Base-by-base conservation (phyloP, 2,329 filamentous ascomycete species). In the Colletotrichum graminicola region DNA sequence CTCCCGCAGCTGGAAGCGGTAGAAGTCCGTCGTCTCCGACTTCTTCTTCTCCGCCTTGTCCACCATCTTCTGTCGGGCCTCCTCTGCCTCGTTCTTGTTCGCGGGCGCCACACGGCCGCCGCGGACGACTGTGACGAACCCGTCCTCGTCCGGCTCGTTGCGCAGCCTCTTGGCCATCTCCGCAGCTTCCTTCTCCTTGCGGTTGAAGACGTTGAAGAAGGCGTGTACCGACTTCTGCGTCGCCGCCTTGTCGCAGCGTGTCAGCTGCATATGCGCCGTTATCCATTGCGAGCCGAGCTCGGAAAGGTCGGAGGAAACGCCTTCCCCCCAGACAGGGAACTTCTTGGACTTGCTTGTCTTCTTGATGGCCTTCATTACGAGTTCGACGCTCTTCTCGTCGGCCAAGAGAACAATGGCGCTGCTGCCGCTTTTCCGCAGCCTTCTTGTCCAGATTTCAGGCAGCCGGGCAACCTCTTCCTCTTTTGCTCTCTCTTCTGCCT, bases 101-200 rank as follows among this genome's bases (percentile, higher is more conserved):
- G 93, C 94, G 1, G 93, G 91, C n/a, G 92, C 92, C 8, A 87
- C 87, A 69, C 92, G 86, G 49, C 93, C 93, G 34, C 94, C 94
- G 66, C 93, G 88, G 1, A 91, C 93, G 32, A 99, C 96, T 4
- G 95, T 98, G 60, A 98, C 88, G 79, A 99, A 99, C 2, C 96
- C 96, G 80, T 99, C 96, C 78, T 94, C 95, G 80, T 99, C 96
- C 0, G 95, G 94, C 77, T 94, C 91, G 75, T 92, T 92, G 72
- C 93, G 90, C 73, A 92, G 84, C 66, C 88, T 84, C 82, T 89
- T 90, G 78, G 83, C 92, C 78, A 85, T 87, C 82, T 84, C 91
- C 74, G 78, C 87, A 75, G 85, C 91, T 81, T 85, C 91, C 82
- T 80, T 90, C 85, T 88, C 93, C 83, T 85, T 93, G 83, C 78